phyloP scores from a whole-genome alignment of 805 yeast species.

The Candida sakaeoensis region DNA sequence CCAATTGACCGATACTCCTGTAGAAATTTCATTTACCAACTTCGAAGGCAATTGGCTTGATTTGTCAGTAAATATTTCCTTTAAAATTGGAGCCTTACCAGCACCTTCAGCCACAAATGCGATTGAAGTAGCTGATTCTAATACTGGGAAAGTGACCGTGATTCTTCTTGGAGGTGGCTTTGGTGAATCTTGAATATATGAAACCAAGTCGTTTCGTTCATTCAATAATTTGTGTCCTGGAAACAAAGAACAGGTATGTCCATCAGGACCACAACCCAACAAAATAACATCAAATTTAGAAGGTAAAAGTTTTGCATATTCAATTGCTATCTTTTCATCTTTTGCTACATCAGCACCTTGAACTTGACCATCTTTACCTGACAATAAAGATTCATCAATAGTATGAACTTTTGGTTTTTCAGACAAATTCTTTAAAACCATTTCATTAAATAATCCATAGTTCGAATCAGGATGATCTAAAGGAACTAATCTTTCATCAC shows the following conservation, averaged over 20 bases:
- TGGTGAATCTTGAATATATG: slow-evolving; percentile 77
- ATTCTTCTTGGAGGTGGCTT: slow-evolving; percentile 93
- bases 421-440: slow-evolving; percentile 51
- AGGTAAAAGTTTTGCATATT: slow-evolving; percentile 61
- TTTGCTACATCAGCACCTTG: slow-evolving; percentile 46
- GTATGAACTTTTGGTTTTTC: slow-evolving; percentile 59
- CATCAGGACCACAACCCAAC: slow-evolving; percentile 94
- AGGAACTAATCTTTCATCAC: slow-evolving; percentile 89
- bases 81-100: slow-evolving; percentile 70
- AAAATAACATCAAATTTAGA: slow-evolving; percentile 58
- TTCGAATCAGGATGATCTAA: slow-evolving; percentile 80
- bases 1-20: slow-evolving; percentile 62
- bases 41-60: slow-evolving; percentile 62
- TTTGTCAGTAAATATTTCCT: slow-evolving; percentile 59
- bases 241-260: slow-evolving; percentile 91
- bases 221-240: slow-evolving; percentile 72
- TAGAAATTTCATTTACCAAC: slow-evolving; percentile 56
- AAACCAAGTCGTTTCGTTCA: slow-evolving; percentile 51
- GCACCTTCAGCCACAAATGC: slow-evolving; percentile 90
- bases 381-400: slow-evolving; percentile 59
- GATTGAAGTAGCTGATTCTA: slow-evolving; percentile 50
- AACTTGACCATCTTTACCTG: slow-evolving; percentile 43
- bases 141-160: slow-evolving; percentile 78
- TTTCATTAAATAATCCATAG: slow-evolving; percentile 69
- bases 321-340: slow-evolving; percentile 50